A percentile compares a stretch with the other conserved stretches of the same genome.
phyloP scores from a whole-genome alignment of 805 yeast species.

The Metschnikowia hibisci region DNA sequence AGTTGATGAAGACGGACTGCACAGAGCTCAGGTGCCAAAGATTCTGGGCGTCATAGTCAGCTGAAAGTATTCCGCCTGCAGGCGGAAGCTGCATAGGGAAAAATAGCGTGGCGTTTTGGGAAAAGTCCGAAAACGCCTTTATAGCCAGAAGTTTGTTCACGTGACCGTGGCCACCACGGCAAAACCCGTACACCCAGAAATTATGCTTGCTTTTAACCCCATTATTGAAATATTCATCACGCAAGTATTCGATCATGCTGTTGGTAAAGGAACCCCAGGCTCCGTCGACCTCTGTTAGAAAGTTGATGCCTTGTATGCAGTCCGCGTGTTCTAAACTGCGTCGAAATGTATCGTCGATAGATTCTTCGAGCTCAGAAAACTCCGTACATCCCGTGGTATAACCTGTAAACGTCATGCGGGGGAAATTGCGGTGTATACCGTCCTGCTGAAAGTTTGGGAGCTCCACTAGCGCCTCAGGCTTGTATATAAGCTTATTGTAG shows the following conservation, averaged over 20 bases:
- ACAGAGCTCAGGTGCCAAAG: conserved; percentile 42
- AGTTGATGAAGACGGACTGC: conserved; percentile 31
- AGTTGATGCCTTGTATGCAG: conserved; percentile 62
- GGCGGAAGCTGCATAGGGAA: conserved; percentile 47
- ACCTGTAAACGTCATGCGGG: conserved; percentile 40
- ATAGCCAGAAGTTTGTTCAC: conserved; percentile 36
- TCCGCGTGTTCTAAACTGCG: conserved; percentile 72
- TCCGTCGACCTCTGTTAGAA: conserved; percentile 65
- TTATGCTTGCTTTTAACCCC: conserved; percentile 33
- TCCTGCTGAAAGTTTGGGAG: conserved; percentile 54
- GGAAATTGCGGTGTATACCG: conserved; percentile 28
- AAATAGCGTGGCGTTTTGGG: conserved; percentile 48
- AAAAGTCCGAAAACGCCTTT: conserved; percentile 42
- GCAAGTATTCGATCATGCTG: conserved; percentile 47
- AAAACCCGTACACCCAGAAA: conserved; percentile 29
- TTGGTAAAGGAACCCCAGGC: conserved; percentile 82
- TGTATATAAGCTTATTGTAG: conserved; percentile 61
- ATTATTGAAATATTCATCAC: conserved; percentile 61
- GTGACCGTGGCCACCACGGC: conserved; percentile 1
- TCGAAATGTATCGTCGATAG: conserved; percentile 52
- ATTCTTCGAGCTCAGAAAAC: conserved; percentile 38
- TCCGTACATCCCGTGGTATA: conserved; percentile 60
- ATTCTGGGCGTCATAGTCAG: conserved; percentile 18
- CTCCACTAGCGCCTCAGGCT: conserved; percentile 54
- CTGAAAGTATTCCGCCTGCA: conserved; percentile 3